Evolutionary conservation across 2,329 filamentous ascomycete species (phyloP).

Genomic region (Cladosporium sp.): DNA sequence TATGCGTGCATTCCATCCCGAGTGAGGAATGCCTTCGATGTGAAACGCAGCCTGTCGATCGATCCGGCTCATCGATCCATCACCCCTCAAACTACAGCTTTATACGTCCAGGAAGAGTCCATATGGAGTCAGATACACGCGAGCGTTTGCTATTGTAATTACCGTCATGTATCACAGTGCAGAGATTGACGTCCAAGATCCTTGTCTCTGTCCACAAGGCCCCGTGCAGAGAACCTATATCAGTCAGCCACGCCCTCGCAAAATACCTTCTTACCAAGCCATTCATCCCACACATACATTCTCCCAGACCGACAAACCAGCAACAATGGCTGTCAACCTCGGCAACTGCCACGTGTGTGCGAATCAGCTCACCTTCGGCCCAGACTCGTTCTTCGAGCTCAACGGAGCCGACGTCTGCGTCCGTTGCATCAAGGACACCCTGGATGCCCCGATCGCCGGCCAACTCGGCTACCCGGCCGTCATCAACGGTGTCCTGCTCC

Average conservation of each 20-base stretch:
- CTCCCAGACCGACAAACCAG: not conserved
- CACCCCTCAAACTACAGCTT: not conserved
- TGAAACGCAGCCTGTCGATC: not conserved
- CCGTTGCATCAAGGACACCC: not conserved
- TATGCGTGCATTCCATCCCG: not conserved
- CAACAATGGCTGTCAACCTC: not conserved
- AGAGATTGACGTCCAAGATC: not conserved
- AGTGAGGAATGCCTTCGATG: not conserved
- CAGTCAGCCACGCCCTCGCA: not conserved
- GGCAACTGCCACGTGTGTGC: too few relatives aligned
- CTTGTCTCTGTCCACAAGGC: not conserved
- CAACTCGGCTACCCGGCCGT: too few relatives aligned
- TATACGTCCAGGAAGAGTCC: not conserved
- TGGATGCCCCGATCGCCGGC: not conserved
- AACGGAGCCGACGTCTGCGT: too few relatives aligned
- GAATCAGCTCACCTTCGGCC: too few relatives aligned
- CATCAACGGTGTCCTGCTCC: not conserved
- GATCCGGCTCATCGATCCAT: not conserved
- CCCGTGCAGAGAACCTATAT: not conserved
- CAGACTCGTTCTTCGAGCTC: too few relatives aligned
- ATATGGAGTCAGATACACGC: not conserved
- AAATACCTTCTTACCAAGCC: not conserved
- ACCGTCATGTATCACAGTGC: not conserved
- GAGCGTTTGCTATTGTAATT: not conserved
- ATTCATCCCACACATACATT: not conserved